phyloP scores from a whole-genome alignment of 169 alveolate species.

The Babesia sp. region DNA sequence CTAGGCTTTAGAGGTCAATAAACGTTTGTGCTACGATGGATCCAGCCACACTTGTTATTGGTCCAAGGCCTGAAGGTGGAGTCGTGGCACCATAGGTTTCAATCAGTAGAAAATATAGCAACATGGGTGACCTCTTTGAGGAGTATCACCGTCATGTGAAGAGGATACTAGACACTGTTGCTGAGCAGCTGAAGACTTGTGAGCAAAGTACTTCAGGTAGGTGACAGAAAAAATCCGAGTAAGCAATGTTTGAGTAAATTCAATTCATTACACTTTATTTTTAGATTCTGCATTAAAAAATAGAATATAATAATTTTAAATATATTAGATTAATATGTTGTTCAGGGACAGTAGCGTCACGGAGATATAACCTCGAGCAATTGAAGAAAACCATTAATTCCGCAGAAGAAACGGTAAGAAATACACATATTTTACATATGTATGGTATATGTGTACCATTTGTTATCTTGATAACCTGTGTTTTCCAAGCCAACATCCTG shows the following conservation, averaged over 20 bases:
- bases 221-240: neutral
- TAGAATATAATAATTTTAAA: no score
- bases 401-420: conserved; percentile 65
- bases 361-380: conserved; percentile 32
- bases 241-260: no score
- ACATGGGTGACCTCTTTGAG: conserved; percentile 60
- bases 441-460: neutral
- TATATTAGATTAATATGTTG: no score
- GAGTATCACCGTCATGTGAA: conserved; percentile 52
- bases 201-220: conserved; percentile 30
- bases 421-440: neutral
- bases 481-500: no score
- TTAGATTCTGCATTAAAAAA: no score
- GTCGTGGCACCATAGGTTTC: neutral
- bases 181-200: conserved; percentile 33
- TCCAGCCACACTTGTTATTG: no score
- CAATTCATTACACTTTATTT: no score
- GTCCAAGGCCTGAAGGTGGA: no score
- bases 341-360: conserved; percentile 9
- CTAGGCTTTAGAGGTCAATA: neutral
- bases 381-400: conserved; percentile 35
- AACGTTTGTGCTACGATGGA: no score
- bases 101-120: neutral
- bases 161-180: conserved; percentile 13
- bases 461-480: neutral